Conservation (phyloP, 306 rosid genomes). For the Biancaea sappan region DNA sequence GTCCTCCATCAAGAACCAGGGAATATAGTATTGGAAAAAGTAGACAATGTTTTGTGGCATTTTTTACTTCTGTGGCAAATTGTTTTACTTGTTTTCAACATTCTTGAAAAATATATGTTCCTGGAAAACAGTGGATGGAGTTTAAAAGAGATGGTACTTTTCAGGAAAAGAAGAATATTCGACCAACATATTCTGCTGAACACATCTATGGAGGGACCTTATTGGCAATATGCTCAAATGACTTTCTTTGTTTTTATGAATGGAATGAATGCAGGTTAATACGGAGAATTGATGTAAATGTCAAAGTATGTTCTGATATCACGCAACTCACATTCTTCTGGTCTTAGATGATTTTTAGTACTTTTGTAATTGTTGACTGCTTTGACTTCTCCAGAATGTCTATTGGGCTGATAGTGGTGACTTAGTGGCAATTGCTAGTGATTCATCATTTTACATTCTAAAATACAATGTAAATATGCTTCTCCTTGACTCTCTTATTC, state of each 20-base stretch:
- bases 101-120: background rate
- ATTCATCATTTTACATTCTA: slow-evolving; percentile 63
- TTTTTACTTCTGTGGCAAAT: background rate
- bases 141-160: slow-evolving; percentile 17
- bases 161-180: slow-evolving; percentile 65
- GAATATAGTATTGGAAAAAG: too few relatives aligned
- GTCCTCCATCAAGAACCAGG: slow-evolving; percentile 3
- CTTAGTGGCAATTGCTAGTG: slow-evolving; percentile 57
- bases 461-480: slow-evolving; percentile 55
- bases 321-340: slow-evolving; percentile 18
- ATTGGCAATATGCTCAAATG: slow-evolving; percentile 64
- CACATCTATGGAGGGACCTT: slow-evolving; percentile 55
- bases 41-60: background rate
- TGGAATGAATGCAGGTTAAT: slow-evolving; percentile 68
- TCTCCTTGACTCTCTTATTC: background rate
- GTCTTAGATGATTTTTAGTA: background rate
- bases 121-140: background rate
- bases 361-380: background rate
- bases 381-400: slow-evolving; percentile 48
- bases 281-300: slow-evolving; percentile 64
- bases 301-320: slow-evolving; percentile 49
- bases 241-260: slow-evolving; percentile 67
- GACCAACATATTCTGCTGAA: slow-evolving; percentile 66
- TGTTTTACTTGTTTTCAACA: background rate
- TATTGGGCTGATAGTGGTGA: slow-evolving; percentile 74